Evolutionary conservation across 2,329 filamentous ascomycete genomes (phyloP).

Genomic region (Trichoderma citrinoviride): DNA sequence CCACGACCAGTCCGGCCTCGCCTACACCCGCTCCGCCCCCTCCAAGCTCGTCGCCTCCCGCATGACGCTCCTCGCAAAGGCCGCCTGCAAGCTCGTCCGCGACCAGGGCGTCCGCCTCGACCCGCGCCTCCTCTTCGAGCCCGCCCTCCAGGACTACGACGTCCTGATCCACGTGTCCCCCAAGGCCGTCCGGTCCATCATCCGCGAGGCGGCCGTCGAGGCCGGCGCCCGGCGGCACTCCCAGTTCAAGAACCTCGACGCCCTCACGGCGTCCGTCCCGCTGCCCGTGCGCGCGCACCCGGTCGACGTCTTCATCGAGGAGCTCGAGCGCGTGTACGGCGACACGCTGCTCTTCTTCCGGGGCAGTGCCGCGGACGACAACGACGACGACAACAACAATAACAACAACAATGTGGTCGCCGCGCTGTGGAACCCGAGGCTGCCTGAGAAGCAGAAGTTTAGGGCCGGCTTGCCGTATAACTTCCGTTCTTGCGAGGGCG

Average conservation of each 20-base stretch:
- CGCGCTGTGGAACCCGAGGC: slow-evolving; percentile 57
- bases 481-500: slow-evolving; percentile 43
- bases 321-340: slow-evolving; percentile 65
- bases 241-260: slow-evolving; percentile 80
- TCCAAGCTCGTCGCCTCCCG: slow-evolving; percentile 80
- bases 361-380: slow-evolving; percentile 54
- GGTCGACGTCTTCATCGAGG: slow-evolving; percentile 59
- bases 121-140: slow-evolving; percentile 60
- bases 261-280: slow-evolving; percentile 46
- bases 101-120: slow-evolving; percentile 54
- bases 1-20: slow-evolving; percentile 71
- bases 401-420: slow-evolving; percentile 52
- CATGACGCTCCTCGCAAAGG: slow-evolving; percentile 77
- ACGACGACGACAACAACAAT: slow-evolving; percentile 47
- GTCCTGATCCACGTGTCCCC: slow-evolving; percentile 72
- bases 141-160: slow-evolving; percentile 75
- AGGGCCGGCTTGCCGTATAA: slow-evolving; percentile 68
- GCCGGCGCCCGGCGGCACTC: slow-evolving; percentile 40
- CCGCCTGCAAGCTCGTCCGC: slow-evolving; percentile 63
- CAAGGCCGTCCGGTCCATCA: slow-evolving; percentile 47
- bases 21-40: slow-evolving; percentile 71
- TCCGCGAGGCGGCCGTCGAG: slow-evolving; percentile 39
- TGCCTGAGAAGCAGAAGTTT: slow-evolving; percentile 59
- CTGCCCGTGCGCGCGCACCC: slow-evolving; percentile 59
- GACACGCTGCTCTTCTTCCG: slow-evolving; percentile 77